Conservation (phyloP, 768 basidiomycete genomes). For the Mycena floridula region DNA sequence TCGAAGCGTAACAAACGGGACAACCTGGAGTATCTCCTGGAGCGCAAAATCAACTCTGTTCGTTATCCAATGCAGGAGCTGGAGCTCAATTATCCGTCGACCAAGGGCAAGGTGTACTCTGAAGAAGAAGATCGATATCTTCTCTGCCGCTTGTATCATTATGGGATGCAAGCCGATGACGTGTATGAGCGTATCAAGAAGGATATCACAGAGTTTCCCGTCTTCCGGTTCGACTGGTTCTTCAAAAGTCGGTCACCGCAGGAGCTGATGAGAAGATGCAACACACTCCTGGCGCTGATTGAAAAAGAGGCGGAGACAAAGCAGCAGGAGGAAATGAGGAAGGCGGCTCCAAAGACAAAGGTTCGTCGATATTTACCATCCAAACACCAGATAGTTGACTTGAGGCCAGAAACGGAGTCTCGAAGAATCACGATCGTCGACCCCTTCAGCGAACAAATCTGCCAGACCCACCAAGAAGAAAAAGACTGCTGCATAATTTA, state of each 20-base stretch:
- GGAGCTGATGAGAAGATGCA: slow-evolving; percentile 83
- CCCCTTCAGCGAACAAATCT: slow-evolving; percentile 44
- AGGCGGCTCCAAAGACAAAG: slow-evolving; percentile 59
- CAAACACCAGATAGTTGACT: slow-evolving; percentile 73
- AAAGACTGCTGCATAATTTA: slow-evolving; percentile 32
- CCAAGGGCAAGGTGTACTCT: slow-evolving; percentile 93
- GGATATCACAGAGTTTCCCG: slow-evolving; percentile 94
- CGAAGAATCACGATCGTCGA: slow-evolving; percentile 54
- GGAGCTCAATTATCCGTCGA: slow-evolving; percentile 90
- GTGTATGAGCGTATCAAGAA: slow-evolving; percentile 94
- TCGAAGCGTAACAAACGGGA: slow-evolving; percentile 84
- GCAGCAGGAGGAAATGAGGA: slow-evolving; percentile 61
- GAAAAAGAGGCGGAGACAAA: slow-evolving; percentile 83
- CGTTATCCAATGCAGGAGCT: slow-evolving; percentile 95
- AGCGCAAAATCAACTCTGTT: slow-evolving; percentile 77
- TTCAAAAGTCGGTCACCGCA: slow-evolving; percentile 89
- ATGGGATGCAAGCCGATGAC: slow-evolving; percentile 84
- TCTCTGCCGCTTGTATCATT: slow-evolving; percentile 82
- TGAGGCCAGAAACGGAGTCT: slow-evolving; percentile 44
- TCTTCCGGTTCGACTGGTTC: slow-evolving; percentile 98
- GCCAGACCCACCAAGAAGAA: slow-evolving; percentile 63
- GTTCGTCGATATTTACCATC: slow-evolving; percentile 33
- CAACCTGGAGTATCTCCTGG: slow-evolving; percentile 71
- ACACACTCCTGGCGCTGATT: slow-evolving; percentile 83
- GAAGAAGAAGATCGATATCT: slow-evolving; percentile 98